phyloP scores from a whole-genome alignment of 78 protist species.

The Chrysochromulina parva region DNA sequence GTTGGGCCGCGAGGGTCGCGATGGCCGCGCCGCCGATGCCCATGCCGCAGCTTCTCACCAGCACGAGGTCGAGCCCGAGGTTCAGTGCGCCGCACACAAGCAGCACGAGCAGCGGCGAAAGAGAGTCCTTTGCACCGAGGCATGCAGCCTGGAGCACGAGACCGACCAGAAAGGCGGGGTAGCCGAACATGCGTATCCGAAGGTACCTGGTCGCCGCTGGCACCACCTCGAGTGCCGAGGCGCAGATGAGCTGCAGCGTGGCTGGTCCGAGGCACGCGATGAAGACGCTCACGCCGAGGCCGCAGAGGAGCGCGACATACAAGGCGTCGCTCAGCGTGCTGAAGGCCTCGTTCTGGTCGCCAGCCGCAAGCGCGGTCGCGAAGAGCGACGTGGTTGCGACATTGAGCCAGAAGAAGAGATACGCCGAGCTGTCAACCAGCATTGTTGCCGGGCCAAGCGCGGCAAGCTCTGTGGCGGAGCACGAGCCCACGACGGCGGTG shows the following conservation, averaged over 20 bases:
- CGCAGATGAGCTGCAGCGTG: background rate
- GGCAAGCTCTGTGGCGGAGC: background rate
- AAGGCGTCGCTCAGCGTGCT: background rate
- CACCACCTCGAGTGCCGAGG: background rate
- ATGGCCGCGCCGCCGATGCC: conserved; percentile 19
- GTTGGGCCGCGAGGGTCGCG: background rate
- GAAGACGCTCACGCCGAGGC: no score
- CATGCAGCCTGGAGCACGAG: conserved; percentile 2
- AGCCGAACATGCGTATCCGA: background rate
- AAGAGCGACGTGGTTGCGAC: background rate
- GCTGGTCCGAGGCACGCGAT: background rate
- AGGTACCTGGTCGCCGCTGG: background rate
- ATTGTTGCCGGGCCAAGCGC: background rate
- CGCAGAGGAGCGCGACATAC: background rate
- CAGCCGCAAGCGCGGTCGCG: background rate
- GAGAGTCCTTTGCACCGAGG: background rate
- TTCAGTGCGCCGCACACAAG: background rate
- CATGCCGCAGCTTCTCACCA: no score
- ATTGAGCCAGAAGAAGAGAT: background rate
- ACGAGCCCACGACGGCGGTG: background rate
- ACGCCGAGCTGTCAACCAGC: background rate
- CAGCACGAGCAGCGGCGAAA: background rate
- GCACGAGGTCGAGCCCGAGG: background rate
- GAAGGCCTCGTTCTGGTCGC: background rate
- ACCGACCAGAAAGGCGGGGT: background rate